phyloP scores from a whole-genome alignment of 768 basidiomycete species.

The Pholiota molesta region DNA sequence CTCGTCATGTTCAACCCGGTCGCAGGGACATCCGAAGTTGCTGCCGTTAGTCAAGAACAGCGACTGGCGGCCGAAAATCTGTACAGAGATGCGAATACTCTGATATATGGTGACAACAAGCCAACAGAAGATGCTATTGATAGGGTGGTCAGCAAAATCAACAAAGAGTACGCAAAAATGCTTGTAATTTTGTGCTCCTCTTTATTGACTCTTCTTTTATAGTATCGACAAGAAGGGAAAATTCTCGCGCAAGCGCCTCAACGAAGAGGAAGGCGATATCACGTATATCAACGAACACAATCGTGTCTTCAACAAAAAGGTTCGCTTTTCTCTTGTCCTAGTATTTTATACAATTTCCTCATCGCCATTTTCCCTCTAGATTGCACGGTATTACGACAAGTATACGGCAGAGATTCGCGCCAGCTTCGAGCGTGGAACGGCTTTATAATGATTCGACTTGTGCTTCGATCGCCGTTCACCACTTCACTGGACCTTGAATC shows the following conservation, averaged over 20 bases:
- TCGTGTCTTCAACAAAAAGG: slow-evolving; percentile 98
- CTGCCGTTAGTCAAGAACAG: slow-evolving; percentile 52
- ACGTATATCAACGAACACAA: slow-evolving; percentile 99
- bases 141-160: slow-evolving; percentile 87
- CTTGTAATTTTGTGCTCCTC: slow-evolving; percentile 1
- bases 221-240: slow-evolving; percentile 91
- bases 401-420: slow-evolving; percentile 96
- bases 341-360: background rate
- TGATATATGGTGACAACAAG: slow-evolving; percentile 94
- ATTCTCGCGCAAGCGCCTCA: slow-evolving; percentile 84
- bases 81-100: slow-evolving; percentile 91
- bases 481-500: background rate
- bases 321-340: background rate
- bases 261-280: slow-evolving; percentile 95
- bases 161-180: slow-evolving; percentile 74
- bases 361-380: slow-evolving; percentile 43
- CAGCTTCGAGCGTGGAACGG: slow-evolving; percentile 97
- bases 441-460: slow-evolving; percentile 49
- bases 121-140: slow-evolving; percentile 96
- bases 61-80: slow-evolving; percentile 76
- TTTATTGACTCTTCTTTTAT: background rate
- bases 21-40: slow-evolving; percentile 36
- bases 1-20: slow-evolving; percentile 62
- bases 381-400: slow-evolving; percentile 95
- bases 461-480: background rate